phyloP scores from a whole-genome alignment of 2,329 filamentous ascomycete genomes.

The Microthyrium microscopicum region DNA sequence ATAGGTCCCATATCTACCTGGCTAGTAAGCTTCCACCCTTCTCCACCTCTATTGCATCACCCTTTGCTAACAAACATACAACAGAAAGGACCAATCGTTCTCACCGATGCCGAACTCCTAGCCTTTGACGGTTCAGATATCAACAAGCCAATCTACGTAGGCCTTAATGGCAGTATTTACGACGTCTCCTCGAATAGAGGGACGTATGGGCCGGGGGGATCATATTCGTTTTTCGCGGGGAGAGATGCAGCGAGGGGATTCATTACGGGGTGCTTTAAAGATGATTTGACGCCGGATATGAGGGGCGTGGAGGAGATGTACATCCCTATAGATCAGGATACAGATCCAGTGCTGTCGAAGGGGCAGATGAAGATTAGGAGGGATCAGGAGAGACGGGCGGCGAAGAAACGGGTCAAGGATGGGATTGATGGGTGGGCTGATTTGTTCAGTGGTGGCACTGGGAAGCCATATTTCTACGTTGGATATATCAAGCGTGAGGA shows the following conservation, averaged over 20 bases:
- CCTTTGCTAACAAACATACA: not conserved
- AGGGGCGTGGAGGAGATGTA: slow-evolving; percentile 80
- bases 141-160: slow-evolving; percentile 68
- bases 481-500: slow-evolving; percentile 52
- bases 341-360: slow-evolving; percentile 13
- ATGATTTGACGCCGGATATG: slow-evolving; percentile 71
- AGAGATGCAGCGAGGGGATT: slow-evolving; percentile 75
- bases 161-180: slow-evolving; percentile 75
- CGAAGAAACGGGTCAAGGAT: slow-evolving; percentile 46
- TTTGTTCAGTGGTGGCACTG: slow-evolving; percentile 55
- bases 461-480: slow-evolving; percentile 65
- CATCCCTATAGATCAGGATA: slow-evolving; percentile 42
- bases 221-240: slow-evolving; percentile 76
- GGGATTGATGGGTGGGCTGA: slow-evolving; percentile 65
- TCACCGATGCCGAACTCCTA: slow-evolving; percentile 61
- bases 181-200: slow-evolving; percentile 46
- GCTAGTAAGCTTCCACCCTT: slow-evolving; percentile 33
- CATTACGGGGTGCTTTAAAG: slow-evolving; percentile 81
- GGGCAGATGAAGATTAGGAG: slow-evolving; percentile 31
- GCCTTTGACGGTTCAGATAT: slow-evolving; percentile 64
- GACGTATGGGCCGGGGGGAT: slow-evolving; percentile 51
- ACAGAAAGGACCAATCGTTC: slow-evolving; percentile 40
- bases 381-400: slow-evolving; percentile 47
- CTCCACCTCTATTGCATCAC: not conserved
- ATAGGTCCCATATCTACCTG: slow-evolving; percentile 42